Conservation (phyloP, 306 rosid species). For the Cajanus cajan region DNA sequence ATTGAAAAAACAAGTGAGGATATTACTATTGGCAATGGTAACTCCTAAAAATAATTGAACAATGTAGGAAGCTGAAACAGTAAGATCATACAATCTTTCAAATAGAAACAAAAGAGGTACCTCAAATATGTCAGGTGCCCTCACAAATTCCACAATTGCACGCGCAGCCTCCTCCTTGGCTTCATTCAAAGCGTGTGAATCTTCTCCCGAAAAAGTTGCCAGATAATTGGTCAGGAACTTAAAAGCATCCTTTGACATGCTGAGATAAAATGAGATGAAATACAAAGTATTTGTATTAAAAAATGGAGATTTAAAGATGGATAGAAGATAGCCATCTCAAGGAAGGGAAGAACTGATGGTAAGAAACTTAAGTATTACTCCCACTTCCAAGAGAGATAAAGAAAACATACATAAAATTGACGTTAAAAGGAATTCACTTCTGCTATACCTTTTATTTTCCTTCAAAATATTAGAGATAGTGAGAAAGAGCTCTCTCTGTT, state of each 20-base stretch:
- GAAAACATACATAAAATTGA: neutral
- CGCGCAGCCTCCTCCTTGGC: slow-evolving; percentile 90
- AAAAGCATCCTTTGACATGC: slow-evolving; percentile 75
- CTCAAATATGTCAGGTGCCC: slow-evolving; percentile 78
- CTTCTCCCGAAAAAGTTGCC: slow-evolving; percentile 79
- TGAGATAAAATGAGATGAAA: slow-evolving; percentile 39
- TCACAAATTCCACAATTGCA: slow-evolving; percentile 84
- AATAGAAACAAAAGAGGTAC: slow-evolving; percentile 43
- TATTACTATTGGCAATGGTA: neutral
- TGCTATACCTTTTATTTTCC: slow-evolving; percentile 75
- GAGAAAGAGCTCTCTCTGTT: slow-evolving; percentile 75
- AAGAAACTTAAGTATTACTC: neutral
- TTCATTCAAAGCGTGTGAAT: slow-evolving; percentile 57
- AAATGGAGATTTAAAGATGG: neutral
- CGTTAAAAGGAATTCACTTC: neutral
- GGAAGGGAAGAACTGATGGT: neutral
- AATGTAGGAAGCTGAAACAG: neutral
- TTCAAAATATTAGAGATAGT: slow-evolving; percentile 71
- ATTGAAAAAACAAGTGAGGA: neutral
- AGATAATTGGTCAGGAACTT: slow-evolving; percentile 80
- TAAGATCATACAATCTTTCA: neutral
- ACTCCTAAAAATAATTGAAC: neutral
- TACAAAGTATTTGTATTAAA: neutral
- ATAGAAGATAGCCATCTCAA: neutral
- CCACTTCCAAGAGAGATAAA: neutral